Evolutionary conservation across 2,329 filamentous ascomycete genomes (phyloP).

Genomic region (Calcarisporium arbuscula): DNA sequence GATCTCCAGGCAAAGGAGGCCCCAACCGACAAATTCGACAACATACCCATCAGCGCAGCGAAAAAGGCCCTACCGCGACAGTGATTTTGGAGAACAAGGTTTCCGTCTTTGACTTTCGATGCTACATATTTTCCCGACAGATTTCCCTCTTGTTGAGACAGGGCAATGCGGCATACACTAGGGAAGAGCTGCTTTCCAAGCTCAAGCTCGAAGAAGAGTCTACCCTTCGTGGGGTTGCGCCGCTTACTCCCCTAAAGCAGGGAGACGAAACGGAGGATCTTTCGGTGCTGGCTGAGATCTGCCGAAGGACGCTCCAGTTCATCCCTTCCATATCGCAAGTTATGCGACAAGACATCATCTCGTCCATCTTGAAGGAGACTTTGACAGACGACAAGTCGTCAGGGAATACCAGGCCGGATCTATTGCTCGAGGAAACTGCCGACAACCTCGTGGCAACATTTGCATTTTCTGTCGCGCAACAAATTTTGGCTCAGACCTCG

Average conservation of each 20-base stretch:
- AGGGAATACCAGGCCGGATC: constrained; percentile 19
- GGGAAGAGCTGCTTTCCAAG: constrained; percentile 56
- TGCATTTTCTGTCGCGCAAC: constrained; percentile 68
- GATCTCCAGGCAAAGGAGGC: constrained; percentile 41
- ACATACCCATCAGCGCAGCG: constrained; percentile 55
- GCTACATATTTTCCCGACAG: constrained; percentile 89
- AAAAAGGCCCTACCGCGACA: constrained; percentile 82
- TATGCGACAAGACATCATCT: constrained; percentile 69
- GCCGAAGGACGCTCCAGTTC: constrained; percentile 74
- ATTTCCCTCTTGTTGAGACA: constrained; percentile 74
- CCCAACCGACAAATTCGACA: constrained; percentile 38
- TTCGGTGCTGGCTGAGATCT: constrained; percentile 76
- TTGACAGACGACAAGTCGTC: constrained; percentile 27
- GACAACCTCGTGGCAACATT: constrained; percentile 75
- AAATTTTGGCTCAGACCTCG: constrained; percentile 69
- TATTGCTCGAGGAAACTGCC: constrained; percentile 45
- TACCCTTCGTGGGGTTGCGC: constrained; percentile 50
- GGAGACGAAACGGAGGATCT: constrained; percentile 67
- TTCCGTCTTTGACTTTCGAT: constrained; percentile 90
- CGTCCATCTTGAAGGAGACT: constrained; percentile 45
- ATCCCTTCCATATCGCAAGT: constrained; percentile 74
- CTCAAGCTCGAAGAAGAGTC: constrained; percentile 56
- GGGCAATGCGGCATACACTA: constrained; percentile 63
- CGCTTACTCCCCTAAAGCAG: constrained; percentile 40
- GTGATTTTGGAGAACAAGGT: constrained; percentile 93